Evolutionary conservation across 768 basidiomycete species (phyloP), one percentile per base, ranked within the genome.

Genomic region (Podaxis rugospora): DNA sequence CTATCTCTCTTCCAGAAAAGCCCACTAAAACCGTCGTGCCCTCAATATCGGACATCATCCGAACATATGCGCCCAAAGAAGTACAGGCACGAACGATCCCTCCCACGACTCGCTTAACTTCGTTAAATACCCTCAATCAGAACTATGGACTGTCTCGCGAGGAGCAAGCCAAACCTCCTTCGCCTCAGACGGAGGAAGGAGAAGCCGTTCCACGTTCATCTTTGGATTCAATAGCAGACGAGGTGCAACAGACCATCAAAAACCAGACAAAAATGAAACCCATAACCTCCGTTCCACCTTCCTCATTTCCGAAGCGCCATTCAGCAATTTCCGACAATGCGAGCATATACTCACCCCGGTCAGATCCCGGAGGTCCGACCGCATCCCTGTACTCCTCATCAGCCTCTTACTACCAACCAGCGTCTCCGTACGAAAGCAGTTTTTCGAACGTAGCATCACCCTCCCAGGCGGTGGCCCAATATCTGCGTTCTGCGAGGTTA

Each of bases 21-120:
- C 44, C 58, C 23, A 23, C 39, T 68, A 84, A 84, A 71, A 76
- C 75, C 18, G 69, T 88, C 53, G 83, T 86, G 5, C 92, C 93
- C 51, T 90, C 91, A 13, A 95, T 95, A 69, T 89, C 88, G 42
- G 92, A 95, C 59, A 95, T 95, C 62, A 94, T 95, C 62, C 86
- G 89, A 28, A 83, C 83, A 27, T 86, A 93, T 74, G 86, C 87
- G 2, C 89, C 90, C n/a, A 78, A 75, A 21, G 76, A 82, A 65
- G 74, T 76, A 53, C 84, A 83, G 66, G 71, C 70, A 28, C 80
- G 82, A 42, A 73, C 79, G n/a, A 77, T 80, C 40, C 78, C 80
- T 32, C 66, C 80, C n/a, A 74, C 61, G 65, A 66, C 64, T 55
- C 80, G 80, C 44, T 75, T 80, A 28, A 78, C 80, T 39, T 81